phyloP scores from a whole-genome alignment of 495 filamentous ascomycete species.

The Melanomma pulvis-pyrius region DNA sequence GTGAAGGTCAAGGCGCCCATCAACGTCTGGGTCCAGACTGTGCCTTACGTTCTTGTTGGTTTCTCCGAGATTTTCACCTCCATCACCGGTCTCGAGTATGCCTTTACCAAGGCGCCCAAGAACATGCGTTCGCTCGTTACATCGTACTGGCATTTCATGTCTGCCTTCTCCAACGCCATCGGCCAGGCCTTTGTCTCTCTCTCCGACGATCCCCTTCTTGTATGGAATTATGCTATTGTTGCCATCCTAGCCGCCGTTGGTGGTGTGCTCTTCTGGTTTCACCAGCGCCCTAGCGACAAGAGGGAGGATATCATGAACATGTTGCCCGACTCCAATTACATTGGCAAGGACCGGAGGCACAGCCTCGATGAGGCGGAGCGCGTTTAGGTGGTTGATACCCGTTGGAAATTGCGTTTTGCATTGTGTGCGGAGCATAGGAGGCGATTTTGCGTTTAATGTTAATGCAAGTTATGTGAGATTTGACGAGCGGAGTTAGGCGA shows the following conservation, averaged over 20 bases:
- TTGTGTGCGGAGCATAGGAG: not conserved
- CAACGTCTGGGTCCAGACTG: constrained; percentile 56
- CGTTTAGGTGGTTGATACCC: not conserved
- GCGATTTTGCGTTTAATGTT: not conserved
- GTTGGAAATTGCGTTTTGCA: not conserved
- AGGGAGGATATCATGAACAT: constrained; percentile 42
- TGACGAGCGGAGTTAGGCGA: not conserved
- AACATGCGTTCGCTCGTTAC: constrained; percentile 77
- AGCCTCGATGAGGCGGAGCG: constrained; percentile 8
- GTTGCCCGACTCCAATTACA: constrained; percentile 36
- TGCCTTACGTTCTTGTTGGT: constrained; percentile 67
- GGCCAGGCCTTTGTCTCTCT: constrained; percentile 68
- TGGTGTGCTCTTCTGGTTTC: constrained; percentile 38
- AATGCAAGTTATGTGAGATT: not conserved
- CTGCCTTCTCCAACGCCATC: constrained; percentile 68
- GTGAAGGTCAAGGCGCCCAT: constrained; percentile 33
- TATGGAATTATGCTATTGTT: constrained; percentile 44
- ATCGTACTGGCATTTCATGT: constrained; percentile 68
- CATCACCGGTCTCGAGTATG: constrained; percentile 62
- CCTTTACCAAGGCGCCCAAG: constrained; percentile 76
- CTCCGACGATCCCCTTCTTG: constrained; percentile 67
- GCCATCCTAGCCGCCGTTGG: constrained; percentile 34
- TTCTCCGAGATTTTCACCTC: constrained; percentile 75
- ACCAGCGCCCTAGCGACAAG: constrained; percentile 33
- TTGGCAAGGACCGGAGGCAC: constrained; percentile 26